Evolutionary conservation across 1,284 basidiomycete genomes (phyloP).

Genomic region (Moesziomyces sp.): DNA sequence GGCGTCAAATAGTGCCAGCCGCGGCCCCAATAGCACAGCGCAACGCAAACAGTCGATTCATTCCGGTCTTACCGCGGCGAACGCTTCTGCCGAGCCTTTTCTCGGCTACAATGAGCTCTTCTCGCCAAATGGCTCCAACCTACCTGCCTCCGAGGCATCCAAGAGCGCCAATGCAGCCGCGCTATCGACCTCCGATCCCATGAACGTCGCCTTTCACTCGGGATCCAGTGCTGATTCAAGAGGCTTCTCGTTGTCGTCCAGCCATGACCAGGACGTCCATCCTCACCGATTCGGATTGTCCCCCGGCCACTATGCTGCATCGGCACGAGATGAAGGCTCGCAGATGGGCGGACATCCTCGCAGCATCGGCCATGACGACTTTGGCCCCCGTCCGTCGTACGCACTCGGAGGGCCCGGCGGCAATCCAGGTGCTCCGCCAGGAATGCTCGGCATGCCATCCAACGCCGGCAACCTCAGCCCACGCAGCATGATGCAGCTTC

Average conservation of each 20-base stretch:
- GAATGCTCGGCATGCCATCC: constrained; percentile 29
- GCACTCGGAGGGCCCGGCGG: not conserved
- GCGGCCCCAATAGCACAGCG: constrained; percentile 8
- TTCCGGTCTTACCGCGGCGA: constrained; percentile 18
- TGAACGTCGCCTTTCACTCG: constrained; percentile 34
- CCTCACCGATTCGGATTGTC: constrained; percentile 41
- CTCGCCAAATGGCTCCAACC: constrained; percentile 31
- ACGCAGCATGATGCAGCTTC: constrained; percentile 57
- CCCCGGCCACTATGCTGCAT: constrained; percentile 27
- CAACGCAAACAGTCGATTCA: constrained; percentile 43
- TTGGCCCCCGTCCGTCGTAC: constrained; percentile 20
- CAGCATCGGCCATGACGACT: constrained; percentile 38
- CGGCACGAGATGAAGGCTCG: constrained; percentile 22
- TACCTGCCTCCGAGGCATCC: constrained; percentile 25
- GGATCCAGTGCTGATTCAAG: constrained; percentile 25
- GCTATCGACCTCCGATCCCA: constrained; percentile 47
- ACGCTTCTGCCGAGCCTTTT: constrained; percentile 42
- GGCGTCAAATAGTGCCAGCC: constrained; percentile 15
- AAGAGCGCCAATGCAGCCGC: constrained; percentile 30
- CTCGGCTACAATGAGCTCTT: constrained; percentile 60
- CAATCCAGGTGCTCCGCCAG: constrained; percentile 9
- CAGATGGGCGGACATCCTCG: constrained; percentile 35
- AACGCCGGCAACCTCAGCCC: constrained; percentile 55
- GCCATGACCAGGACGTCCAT: constrained; percentile 35
- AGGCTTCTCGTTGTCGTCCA: constrained; percentile 27